Conservation (phyloP, 2,329 filamentous ascomycete genomes). For the Colletotrichum costaricense region DNA sequence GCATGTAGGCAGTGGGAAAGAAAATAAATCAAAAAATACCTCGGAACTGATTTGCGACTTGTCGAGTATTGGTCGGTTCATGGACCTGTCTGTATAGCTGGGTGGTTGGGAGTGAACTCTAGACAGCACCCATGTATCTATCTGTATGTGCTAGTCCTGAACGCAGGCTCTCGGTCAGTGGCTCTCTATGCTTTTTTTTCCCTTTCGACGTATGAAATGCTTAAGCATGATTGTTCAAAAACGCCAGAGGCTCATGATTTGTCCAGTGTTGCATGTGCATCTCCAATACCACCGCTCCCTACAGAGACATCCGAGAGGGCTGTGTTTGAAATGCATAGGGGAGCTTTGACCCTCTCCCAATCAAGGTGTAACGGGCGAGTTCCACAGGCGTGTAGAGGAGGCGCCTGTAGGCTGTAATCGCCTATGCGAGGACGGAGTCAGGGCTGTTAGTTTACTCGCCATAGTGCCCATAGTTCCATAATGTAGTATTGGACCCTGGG, state of each 20-base stretch:
- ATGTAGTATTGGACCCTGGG: neutral
- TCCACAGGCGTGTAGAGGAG: neutral
- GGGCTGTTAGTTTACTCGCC: neutral
- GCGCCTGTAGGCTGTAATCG: neutral
- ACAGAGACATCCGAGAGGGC: neutral
- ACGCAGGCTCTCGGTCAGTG: neutral
- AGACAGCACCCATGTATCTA: neutral
- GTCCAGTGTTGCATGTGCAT: neutral
- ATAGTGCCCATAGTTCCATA: too few species aligned
- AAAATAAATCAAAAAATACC: too few species aligned
- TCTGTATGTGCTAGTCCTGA: neutral
- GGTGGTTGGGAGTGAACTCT: neutral
- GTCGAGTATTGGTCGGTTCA: neutral
- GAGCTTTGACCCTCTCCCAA: neutral
- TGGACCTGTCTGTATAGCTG: too few species aligned
- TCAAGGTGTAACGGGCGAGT: neutral
- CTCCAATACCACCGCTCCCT: neutral
- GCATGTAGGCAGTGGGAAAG: neutral
- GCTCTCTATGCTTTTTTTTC: neutral
- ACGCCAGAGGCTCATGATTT: neutral
- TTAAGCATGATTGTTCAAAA: neutral
- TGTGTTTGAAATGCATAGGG: neutral
- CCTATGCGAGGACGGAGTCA: neutral
- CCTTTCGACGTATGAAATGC: neutral
- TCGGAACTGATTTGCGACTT: neutral